Conservation (phyloP, 2,329 filamentous ascomycete species). For the Graphilbum ipis-grandicollis region DNA sequence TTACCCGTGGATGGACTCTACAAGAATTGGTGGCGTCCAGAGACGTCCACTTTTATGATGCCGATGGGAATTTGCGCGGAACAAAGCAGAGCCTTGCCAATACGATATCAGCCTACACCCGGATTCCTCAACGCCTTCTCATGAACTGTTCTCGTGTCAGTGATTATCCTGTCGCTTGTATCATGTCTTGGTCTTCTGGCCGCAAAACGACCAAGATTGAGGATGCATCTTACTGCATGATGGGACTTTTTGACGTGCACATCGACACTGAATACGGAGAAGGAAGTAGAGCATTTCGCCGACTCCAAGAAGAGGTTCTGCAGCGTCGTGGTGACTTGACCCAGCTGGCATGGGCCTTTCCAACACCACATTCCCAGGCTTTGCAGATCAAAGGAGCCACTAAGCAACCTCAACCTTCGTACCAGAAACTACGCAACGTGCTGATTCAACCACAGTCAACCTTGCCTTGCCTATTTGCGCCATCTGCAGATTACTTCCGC, state of each 20-base stretch:
- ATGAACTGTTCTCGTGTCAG: neutral
- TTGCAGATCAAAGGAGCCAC: no score
- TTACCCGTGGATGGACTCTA: slow-evolving; percentile 36
- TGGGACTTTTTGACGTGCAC: slow-evolving; percentile 9
- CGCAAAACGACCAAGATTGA: slow-evolving; percentile 8
- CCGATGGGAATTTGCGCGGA: slow-evolving; percentile 13
- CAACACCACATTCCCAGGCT: neutral
- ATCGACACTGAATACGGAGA: slow-evolving; percentile 11
- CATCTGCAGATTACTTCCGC: slow-evolving; percentile 4
- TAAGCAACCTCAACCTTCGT: no score
- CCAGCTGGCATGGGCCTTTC: slow-evolving; percentile 10
- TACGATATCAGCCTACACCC: slow-evolving; percentile 8
- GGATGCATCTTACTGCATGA: slow-evolving; percentile 10
- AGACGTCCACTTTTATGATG: slow-evolving; percentile 14
- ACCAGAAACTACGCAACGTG: no score
- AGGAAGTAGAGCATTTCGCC: slow-evolving; percentile 7
- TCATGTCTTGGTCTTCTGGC: slow-evolving; percentile 8
- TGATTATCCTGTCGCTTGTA: slow-evolving; percentile 6
- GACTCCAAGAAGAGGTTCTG: slow-evolving; percentile 9
- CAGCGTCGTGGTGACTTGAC: slow-evolving; percentile 6
- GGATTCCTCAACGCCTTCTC: slow-evolving; percentile 10
- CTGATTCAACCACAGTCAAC: no score
- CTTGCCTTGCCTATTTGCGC: slow-evolving; percentile 4
- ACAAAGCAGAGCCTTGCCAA: slow-evolving; percentile 8
- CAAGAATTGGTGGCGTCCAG: slow-evolving; percentile 44